Percentiles rank a stretch among this genome's conserved stretches.
These are phyloP conservation scores for Hypocrella siamensis DNA, from an alignment of 2,329 filamentous ascomycete species.

Conservation along the genomic window DNA sequence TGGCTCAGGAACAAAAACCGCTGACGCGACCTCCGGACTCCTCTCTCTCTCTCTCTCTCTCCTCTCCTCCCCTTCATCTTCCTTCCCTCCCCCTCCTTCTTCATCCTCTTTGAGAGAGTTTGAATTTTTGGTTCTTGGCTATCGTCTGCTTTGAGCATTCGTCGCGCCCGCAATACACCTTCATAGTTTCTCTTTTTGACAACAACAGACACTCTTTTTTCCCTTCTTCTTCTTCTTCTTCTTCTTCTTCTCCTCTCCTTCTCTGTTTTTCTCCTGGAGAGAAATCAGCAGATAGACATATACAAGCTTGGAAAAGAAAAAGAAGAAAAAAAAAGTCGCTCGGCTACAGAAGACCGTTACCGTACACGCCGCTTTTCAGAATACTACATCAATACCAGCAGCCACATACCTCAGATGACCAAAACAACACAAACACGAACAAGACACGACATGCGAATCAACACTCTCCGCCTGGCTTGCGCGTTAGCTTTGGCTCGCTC, in stretches of 20 bases:
- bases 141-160: background rate
- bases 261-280: conserved; percentile 3
- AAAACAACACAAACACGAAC: conserved; percentile 1
- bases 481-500: conserved; percentile 14
- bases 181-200: background rate
- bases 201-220: background rate
- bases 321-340: background rate
- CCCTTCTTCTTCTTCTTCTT: background rate
- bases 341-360: no score
- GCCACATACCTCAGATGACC: no score
- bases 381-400: no score
- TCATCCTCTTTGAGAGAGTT: background rate
- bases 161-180: no score
- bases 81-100: background rate
- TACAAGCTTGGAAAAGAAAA: background rate
- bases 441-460: background rate
- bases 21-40: no score
- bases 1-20: no score
- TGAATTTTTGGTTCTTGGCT: background rate
- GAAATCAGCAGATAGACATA: no score
- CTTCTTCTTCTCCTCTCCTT: background rate
- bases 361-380: no score
- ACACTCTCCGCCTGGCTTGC: conserved; percentile 6
- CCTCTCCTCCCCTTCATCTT: background rate
- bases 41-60: no score